A percentile compares a stretch with the other conserved stretches of the same genome.
Conservation (phyloP, 768 basidiomycete genomes). For the Gyrodon lividus region DNA sequence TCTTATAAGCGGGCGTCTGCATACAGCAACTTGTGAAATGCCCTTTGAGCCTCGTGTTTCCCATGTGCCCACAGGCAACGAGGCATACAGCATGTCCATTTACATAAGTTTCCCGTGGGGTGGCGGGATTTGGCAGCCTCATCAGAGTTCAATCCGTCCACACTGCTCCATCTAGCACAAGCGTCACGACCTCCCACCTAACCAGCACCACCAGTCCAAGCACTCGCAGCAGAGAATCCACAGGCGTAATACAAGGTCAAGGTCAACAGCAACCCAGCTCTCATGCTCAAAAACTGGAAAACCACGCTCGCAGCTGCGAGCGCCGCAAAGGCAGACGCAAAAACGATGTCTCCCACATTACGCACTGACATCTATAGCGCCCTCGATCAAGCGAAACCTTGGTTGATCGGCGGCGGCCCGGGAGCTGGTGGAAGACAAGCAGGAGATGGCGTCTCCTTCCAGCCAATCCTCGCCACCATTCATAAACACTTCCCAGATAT, state of each 20-base stretch:
- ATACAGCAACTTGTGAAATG: background rate
- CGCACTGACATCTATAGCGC: conserved; percentile 51
- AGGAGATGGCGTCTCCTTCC: conserved; percentile 55
- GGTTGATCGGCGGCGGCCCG: conserved; percentile 37
- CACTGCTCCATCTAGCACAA: background rate
- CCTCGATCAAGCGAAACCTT: conserved; percentile 46
- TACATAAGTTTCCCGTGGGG: conserved; percentile 14
- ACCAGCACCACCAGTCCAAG: background rate
- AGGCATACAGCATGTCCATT: conserved; percentile 9
- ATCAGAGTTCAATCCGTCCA: background rate
- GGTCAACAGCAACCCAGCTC: background rate
- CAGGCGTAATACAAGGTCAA: conserved; percentile 1
- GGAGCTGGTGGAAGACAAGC: conserved; percentile 37
- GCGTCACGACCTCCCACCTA: background rate
- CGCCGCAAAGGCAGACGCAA: conserved; percentile 23
- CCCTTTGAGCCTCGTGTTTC: conserved; percentile 22
- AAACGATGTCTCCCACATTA: conserved; percentile 47
- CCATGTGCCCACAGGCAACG: conserved; percentile 7
- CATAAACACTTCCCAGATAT: conserved; percentile 51
- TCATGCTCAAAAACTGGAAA: conserved; percentile 49
- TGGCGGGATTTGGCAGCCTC: background rate
- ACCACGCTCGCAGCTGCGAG: conserved; percentile 37
- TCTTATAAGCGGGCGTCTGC: background rate
- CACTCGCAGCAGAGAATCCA: background rate
- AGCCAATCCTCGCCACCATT: conserved; percentile 41